Conservation (phyloP, 257 asterid genomes). For the Echites panduratus region DNA sequence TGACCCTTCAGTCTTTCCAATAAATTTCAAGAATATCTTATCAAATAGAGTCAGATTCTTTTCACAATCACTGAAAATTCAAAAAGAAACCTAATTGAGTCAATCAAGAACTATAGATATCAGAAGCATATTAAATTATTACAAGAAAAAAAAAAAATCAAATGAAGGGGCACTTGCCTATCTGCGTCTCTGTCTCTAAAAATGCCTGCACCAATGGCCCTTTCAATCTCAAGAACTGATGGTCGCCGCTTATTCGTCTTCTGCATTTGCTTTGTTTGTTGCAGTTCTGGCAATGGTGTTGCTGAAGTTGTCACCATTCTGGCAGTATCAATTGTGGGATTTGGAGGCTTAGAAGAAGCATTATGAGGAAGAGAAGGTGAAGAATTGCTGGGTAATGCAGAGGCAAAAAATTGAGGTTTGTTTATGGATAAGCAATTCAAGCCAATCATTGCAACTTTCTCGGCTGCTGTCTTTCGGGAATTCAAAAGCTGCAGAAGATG, state of each 20-base stretch:
- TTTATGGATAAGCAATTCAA: conserved; percentile 35
- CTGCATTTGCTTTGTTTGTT: conserved; percentile 16
- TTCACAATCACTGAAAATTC: conserved; percentile 30
- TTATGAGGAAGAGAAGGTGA: conserved; percentile 26
- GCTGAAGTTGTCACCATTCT: neutral
- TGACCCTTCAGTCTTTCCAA: conserved; percentile 54
- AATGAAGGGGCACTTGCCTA: conserved; percentile 30
- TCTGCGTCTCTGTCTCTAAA: conserved; percentile 47
- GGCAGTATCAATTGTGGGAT: conserved; percentile 15
- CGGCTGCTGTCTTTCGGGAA: neutral
- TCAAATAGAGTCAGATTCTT: conserved; percentile 36
- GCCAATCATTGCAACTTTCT: conserved; percentile 29
- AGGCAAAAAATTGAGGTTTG: conserved; percentile 33
- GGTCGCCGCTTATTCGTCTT: conserved; percentile 30
- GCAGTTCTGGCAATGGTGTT: conserved; percentile 2
- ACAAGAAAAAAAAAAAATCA: neutral
- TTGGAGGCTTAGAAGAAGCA: conserved; percentile 23
- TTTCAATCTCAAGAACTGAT: conserved; percentile 61
- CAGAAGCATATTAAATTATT: neutral
- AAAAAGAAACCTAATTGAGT: neutral
- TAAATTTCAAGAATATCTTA: conserved; percentile 33
- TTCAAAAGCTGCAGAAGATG: neutral
- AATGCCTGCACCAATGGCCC: conserved; percentile 74
- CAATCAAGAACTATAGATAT: neutral
- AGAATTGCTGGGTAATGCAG: conserved; percentile 30